phyloP scores from a whole-genome alignment of 2,329 filamentous ascomycete species.

The Lachnellula cervina region DNA sequence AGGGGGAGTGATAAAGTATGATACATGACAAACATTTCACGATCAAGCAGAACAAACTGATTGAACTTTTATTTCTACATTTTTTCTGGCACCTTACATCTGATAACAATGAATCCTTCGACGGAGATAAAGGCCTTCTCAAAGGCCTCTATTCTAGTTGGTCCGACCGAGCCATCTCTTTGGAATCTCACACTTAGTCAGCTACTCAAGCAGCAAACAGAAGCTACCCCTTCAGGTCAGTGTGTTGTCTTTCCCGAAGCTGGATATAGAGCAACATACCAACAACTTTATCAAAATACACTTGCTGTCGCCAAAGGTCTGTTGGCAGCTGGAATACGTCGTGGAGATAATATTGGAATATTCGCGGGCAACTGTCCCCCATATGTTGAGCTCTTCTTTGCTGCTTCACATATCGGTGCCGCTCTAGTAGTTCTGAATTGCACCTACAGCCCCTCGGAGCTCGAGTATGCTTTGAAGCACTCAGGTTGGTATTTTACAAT shows the following conservation, averaged over 20 bases:
- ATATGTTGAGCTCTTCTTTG: constrained; percentile 30
- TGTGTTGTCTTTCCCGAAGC: constrained; percentile 36
- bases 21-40: too few relatives aligned
- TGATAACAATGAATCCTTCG: too few relatives aligned
- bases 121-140: neutral
- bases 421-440: constrained; percentile 77
- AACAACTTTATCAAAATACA: constrained; percentile 35
- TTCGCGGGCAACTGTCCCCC: constrained; percentile 20
- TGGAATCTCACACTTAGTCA: constrained; percentile 68
- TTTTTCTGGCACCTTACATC: too few relatives aligned
- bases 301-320: constrained; percentile 32
- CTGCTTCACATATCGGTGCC: constrained; percentile 45
- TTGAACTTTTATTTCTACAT: too few relatives aligned
- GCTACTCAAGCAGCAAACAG: constrained; percentile 61
- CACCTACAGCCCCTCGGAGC: constrained; percentile 71
- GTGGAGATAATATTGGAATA: constrained; percentile 21
- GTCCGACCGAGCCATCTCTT: constrained; percentile 63
- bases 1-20: too few relatives aligned
- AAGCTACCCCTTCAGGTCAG: constrained; percentile 58
- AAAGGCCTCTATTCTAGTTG: constrained; percentile 53
- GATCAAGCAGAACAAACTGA: too few relatives aligned
- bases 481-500: constrained; percentile 45
- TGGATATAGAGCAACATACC: constrained; percentile 26
- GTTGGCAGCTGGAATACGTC: constrained; percentile 8
- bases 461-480: constrained; percentile 65